phyloP scores from a whole-genome alignment of 202 grass and related monocot species.

The Miscanthus sacchariflorus region DNA sequence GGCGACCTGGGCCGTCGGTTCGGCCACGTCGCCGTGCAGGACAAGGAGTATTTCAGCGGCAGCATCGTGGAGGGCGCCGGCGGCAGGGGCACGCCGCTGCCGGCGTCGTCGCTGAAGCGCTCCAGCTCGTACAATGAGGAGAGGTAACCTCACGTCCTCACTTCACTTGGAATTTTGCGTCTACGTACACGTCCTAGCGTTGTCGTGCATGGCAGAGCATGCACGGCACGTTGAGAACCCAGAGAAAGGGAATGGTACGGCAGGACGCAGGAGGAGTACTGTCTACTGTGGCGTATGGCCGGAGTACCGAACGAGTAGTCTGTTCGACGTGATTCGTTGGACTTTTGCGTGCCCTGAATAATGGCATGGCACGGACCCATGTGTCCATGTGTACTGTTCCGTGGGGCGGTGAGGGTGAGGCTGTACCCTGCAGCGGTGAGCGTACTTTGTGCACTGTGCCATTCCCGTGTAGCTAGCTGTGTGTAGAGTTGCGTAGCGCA shows the following conservation, averaged over 20 bases:
- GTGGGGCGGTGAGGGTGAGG: not conserved
- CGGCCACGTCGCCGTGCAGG: constrained; percentile 54
- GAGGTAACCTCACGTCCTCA: constrained; percentile 54
- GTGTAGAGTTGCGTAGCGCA: too few relatives aligned
- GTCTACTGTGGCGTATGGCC: not conserved
- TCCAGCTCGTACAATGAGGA: constrained; percentile 95
- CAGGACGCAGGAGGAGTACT: too few relatives aligned
- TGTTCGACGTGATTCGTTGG: not conserved
- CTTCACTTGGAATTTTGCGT: not conserved
- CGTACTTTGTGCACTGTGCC: constrained; percentile 1
- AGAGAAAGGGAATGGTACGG: too few relatives aligned
- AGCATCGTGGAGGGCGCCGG: constrained; percentile 79
- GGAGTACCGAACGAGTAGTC: not conserved
- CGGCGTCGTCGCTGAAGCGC: constrained; percentile 72
- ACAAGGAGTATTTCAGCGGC: constrained; percentile 97
- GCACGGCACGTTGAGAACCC: too few relatives aligned
- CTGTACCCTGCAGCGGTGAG: not conserved
- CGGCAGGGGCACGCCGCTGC: constrained; percentile 52
- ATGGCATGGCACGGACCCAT: not conserved
- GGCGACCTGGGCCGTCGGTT: constrained; percentile 55
- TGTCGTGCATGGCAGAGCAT: not conserved
- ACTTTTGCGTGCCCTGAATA: constrained; percentile 5
- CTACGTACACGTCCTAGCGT: too few relatives aligned
- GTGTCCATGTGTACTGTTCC: not conserved
- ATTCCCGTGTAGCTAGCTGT: not conserved